Evolutionary conservation across 2,329 filamentous ascomycete species (phyloP).

Genomic region (Pleoardoris graminearum): DNA sequence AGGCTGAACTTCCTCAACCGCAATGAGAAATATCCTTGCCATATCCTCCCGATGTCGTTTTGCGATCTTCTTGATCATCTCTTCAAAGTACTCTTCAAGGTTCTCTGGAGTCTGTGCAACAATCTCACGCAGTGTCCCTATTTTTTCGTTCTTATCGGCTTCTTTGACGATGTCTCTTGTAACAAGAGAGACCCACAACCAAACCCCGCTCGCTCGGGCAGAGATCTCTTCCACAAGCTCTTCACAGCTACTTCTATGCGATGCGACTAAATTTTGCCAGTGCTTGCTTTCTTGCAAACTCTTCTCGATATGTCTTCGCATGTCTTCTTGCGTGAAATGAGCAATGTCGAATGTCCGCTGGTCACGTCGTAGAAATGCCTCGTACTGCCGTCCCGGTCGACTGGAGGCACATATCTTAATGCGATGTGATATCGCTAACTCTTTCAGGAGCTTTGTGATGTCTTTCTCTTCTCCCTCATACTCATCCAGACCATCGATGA

Average conservation of each 20-base stretch:
- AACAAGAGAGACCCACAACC: conserved; percentile 20
- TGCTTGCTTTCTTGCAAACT: conserved; percentile 4
- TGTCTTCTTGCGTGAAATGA: conserved; percentile 18
- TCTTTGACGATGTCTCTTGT: conserved; percentile 10
- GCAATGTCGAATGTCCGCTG: conserved; percentile 10
- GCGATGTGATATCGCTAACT: conserved; percentile 4
- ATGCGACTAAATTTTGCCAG: conserved; percentile 3
- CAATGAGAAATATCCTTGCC: conserved; percentile 14
- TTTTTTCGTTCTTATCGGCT: conserved; percentile 9
- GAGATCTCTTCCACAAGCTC: conserved; percentile 10
- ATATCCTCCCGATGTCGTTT: conserved; percentile 11
- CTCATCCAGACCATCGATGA: conserved; percentile 19
- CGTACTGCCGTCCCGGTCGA: conserved; percentile 17
- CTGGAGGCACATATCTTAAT: conserved; percentile 26
- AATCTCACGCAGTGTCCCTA: conserved; percentile 5
- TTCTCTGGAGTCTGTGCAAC: conserved; percentile 11
- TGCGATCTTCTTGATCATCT: conserved; percentile 11
- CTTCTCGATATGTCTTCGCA: conserved; percentile 10
- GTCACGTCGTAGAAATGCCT: conserved; percentile 6
- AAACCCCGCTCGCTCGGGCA: conserved; percentile 12
- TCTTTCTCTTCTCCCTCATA: conserved; percentile 16
- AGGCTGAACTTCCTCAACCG: conserved; percentile 2
- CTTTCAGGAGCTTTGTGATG: conserved; percentile 9
- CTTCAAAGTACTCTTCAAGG: conserved; percentile 14
- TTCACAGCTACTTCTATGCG: background rate